A percentile compares a stretch with the other conserved stretches of the same genome.
Evolutionary conservation across 345 rosid species (phyloP).

Genomic region (Heritiera fomes): DNA sequence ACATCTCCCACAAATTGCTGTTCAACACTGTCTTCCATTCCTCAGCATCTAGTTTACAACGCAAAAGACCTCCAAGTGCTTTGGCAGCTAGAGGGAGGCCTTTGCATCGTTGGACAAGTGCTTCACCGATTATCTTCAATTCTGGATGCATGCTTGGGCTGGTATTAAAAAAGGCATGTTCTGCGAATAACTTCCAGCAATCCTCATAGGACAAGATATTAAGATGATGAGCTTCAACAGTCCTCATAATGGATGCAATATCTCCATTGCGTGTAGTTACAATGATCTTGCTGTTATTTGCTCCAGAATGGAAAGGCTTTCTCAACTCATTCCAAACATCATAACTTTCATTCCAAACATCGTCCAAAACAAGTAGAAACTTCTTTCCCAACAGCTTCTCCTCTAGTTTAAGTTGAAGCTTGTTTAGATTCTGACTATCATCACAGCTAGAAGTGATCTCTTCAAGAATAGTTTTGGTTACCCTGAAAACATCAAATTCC

Average conservation of each 20-base stretch:
- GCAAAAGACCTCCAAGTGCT: constrained; percentile 19
- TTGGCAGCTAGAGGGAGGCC: constrained; percentile 31
- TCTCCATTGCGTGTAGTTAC: constrained; percentile 29
- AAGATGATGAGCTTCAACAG: constrained; percentile 22
- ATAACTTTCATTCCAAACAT: constrained; percentile 21
- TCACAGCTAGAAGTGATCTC: constrained; percentile 8
- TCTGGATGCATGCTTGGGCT: background rate
- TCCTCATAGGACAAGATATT: constrained; percentile 23
- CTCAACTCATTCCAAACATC: constrained; percentile 24
- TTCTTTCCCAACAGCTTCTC: constrained; percentile 15
- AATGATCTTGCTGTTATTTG: constrained; percentile 26
- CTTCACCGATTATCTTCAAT: constrained; percentile 11
- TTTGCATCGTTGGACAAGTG: constrained; percentile 26
- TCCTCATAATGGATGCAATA: constrained; percentile 27
- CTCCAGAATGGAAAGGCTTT: constrained; percentile 22
- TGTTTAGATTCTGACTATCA: constrained; percentile 18
- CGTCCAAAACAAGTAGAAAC: constrained; percentile 36
- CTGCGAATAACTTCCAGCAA: constrained; percentile 27
- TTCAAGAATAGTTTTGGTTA: constrained; percentile 27
- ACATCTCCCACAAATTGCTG: constrained; percentile 15
- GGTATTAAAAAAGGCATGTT: background rate
- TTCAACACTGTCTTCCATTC: constrained; percentile 25
- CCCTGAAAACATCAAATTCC: constrained; percentile 11
- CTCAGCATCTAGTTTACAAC: background rate
- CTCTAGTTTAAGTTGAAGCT: constrained; percentile 32